These are phyloP conservation scores for Dendrostoma leiphaemia DNA, from an alignment of 2,329 filamentous ascomycete genomes.

Conservation along the genomic window DNA sequence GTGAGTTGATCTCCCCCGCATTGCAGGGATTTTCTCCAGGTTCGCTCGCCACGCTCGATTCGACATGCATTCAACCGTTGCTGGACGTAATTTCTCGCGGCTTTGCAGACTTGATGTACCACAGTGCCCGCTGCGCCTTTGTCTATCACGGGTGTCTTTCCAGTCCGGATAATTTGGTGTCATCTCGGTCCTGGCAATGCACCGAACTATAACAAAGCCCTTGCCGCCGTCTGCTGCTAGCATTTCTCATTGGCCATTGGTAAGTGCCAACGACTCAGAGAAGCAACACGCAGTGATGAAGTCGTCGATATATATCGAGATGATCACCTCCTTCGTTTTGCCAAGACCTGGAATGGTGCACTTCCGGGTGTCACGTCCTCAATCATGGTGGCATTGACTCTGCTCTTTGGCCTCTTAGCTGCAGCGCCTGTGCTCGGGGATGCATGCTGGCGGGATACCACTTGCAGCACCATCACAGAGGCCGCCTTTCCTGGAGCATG, in stretches of 20 bases:
- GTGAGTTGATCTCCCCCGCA: not conserved
- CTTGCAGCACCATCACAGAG: constrained; percentile 47
- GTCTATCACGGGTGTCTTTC: not conserved
- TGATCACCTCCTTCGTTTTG: not conserved
- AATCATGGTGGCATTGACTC: constrained; percentile 3
- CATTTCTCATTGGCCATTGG: constrained; percentile 4
- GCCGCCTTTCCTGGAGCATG: constrained; percentile 55
- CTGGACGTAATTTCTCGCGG: too few species aligned
- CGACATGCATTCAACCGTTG: too few species aligned
- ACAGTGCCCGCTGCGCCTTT: not conserved
- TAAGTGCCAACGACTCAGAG: not conserved
- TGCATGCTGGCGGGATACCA: constrained; percentile 53
- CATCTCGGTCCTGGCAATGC: constrained; percentile 16
- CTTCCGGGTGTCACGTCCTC: not conserved
- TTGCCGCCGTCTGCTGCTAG: not conserved
- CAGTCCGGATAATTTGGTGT: constrained; percentile 2
- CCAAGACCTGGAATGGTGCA: not conserved
- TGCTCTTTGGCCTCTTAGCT: constrained; percentile 28
- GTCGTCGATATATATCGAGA: not conserved
- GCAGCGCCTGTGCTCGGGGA: constrained; percentile 15
- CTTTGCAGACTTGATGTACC: too few species aligned
- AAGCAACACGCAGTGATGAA: not conserved
- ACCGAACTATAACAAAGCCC: constrained; percentile 7
- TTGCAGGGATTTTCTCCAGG: constrained; percentile 1
- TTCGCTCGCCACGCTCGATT: not conserved